Base-by-base conservation (phyloP, 768 basidiomycete genomes). In the Lenzites betulinus region DNA sequence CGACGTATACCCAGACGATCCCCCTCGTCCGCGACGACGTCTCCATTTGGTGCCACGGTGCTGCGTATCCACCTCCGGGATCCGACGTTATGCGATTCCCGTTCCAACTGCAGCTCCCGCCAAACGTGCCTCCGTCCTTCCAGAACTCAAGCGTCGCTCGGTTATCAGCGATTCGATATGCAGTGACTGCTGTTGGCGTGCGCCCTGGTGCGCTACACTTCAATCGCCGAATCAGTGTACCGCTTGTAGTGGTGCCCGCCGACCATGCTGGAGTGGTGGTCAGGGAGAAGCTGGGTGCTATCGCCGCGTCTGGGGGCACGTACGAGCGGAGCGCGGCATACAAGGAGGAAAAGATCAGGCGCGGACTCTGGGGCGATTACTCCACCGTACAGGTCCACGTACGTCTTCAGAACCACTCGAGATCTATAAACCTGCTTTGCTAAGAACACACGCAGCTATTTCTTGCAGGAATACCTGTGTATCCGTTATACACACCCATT, bases 91-190 rank as follows among this genome's bases (percentile, higher is more conserved):
- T 64, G 13, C 36, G 33, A 13, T 15, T 61, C 18, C 64, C 67
- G 18, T 65, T 67, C 44, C 54, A 50, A 7, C 50, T 67, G 23
- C 43, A 28, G 1, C 57, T 67, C 3, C 62, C 67, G 16, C 23
- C 50, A 7, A 35, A 41, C 22, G 35, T 58, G 2, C 61, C 61
- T 0, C 62, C 67, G 1, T 62, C 64, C 15, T 58, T 54, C 26
- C 18, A 51, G 13, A 43, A 8, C 28, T 43, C 6, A 12, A 11
- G 13, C 22, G 3, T 15, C 33, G 4, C n/a, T 7, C 13, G 46
- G 9, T 47, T 9, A 1, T 57, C 50, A 20, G 11, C 42, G 1
- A 42, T 66, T 4, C 53, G 54, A 4, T 66, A 66, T 42, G 26
- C 54, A 18, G 18, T 66, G 50, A 48, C 51, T n/a, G 61, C 61